Base-by-base conservation (phyloP, 371 early-diverging fungal genomes). In the Lichtheimia hyalospora region DNA sequence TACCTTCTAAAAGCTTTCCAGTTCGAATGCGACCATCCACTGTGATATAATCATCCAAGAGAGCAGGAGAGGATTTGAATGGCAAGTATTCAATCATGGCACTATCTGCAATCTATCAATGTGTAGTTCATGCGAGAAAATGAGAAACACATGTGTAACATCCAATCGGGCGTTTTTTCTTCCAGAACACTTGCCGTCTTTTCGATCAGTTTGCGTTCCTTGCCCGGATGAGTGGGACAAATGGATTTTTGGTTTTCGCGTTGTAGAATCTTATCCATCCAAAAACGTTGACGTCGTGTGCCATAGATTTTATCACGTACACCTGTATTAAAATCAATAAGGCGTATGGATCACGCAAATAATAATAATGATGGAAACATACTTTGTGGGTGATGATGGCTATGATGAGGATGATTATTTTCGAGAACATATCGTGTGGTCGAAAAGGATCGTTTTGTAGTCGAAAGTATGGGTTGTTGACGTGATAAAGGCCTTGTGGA, bases 1-100 rank as follows among this genome's bases (percentile, higher is more conserved):
- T 58, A 62, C 66, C 78, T 75, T 89, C 89, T 40, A 88, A 66
- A 15, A 89, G 63, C 59, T 86, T 87, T 34, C 89, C 89, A 15
- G 84, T 73, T 42, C 87, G 74, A 41, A 87, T 82, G 16, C 69
- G 66, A 42, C 93, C 92, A 59, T 86, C 81, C 18, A 81, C 71
- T 69, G 84, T 89, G 61, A 94, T 71, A 66, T 97, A 96, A 39
- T 92, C 87, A 24, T 95, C 94, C 49, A 88, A 67, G 12, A 95
- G 74, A 14, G 73, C 70, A 12, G 90, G 86, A 25, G 92, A 86
- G 53, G 84, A 84, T 56, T 84, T 81, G 70, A 97, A 95, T 1
- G 90, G 92, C 20, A 97, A 71, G 53, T 84, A 82, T 20, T 85
- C 84, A 62, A 91, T 89, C 46, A 90, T 84, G 64, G 90, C 92